Evolutionary conservation across 192 early-diverging fungal species (phyloP).

Genomic region (Coemansia sp.): DNA sequence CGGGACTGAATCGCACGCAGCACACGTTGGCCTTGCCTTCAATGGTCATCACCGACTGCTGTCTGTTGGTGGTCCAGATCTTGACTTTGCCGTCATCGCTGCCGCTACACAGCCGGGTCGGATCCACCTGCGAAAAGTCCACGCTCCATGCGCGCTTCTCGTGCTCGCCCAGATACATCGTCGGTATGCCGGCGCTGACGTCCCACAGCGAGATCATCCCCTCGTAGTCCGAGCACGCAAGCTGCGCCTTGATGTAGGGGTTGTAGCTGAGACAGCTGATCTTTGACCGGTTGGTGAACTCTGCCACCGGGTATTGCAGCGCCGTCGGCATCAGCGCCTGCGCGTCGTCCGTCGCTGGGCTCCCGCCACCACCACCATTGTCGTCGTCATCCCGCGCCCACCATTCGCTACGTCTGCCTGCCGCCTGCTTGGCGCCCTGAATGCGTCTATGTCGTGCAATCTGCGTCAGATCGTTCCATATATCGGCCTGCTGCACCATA

Average conservation of each 20-base stretch:
- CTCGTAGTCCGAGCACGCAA: conserved; percentile 92
- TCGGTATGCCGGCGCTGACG: conserved; percentile 63
- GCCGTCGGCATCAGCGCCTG: conserved; percentile 35
- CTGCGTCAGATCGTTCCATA: conserved; percentile 41
- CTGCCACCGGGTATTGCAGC: conserved; percentile 77
- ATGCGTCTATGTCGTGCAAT: conserved; percentile 12
- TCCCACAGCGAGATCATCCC: conserved; percentile 92
- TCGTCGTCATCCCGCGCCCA: conserved; percentile 47
- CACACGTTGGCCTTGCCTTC: conserved; percentile 88
- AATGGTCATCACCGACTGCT: conserved; percentile 75
- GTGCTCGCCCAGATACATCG: conserved; percentile 80
- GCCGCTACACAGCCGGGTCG: conserved; percentile 78
- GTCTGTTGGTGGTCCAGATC: conserved; percentile 83
- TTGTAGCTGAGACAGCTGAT: conserved; percentile 96
- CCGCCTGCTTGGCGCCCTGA: conserved; percentile 13
- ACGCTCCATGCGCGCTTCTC: conserved; percentile 93
- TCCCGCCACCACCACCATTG: conserved; percentile 17
- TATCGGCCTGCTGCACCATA: conserved; percentile 49
- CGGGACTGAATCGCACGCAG: conserved; percentile 91
- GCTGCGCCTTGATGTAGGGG: conserved; percentile 78
- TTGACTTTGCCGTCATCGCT: conserved; percentile 94
- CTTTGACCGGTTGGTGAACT: conserved; percentile 79
- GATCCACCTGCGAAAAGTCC: conserved; percentile 78
- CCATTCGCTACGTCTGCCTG: conserved; percentile 39
- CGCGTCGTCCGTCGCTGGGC: conserved; percentile 20